These are phyloP conservation scores for Angophora floribunda DNA, from an alignment of 345 rosid genomes.

Conservation along the genomic window DNA sequence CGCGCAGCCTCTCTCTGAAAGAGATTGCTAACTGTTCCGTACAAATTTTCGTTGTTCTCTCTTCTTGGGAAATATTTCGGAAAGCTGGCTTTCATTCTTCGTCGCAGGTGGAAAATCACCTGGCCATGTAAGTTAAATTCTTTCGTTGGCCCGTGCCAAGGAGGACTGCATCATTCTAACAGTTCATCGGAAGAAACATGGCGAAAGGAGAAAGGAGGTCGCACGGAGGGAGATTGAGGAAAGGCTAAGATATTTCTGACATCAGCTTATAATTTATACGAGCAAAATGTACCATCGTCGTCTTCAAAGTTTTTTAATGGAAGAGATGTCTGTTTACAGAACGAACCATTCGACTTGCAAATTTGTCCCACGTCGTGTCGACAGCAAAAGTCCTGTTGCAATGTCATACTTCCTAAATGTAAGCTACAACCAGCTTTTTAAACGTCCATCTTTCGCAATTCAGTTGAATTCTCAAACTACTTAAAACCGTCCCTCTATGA, in stretches of 20 bases:
- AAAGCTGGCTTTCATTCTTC: neutral
- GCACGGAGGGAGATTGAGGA: neutral
- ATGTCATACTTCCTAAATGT: neutral
- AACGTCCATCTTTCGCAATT: neutral
- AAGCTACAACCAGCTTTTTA: neutral
- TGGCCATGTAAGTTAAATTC: neutral
- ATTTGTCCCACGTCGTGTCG: neutral
- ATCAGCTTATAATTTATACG: neutral
- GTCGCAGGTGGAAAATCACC: neutral
- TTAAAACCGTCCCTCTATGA: neutral
- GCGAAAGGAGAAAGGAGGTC: neutral
- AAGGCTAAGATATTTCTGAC: neutral
- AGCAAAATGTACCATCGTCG: neutral
- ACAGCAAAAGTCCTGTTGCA: neutral
- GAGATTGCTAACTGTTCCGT: neutral
- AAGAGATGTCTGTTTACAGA: neutral
- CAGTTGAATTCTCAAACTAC: neutral
- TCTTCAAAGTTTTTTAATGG: neutral
- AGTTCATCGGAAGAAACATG: neutral
- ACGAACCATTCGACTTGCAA: neutral
- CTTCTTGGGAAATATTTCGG: neutral
- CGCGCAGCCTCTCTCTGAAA: neutral
- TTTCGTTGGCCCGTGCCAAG: neutral
- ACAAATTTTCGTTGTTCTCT: neutral
- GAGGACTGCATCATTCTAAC: neutral